These are phyloP conservation scores for Galerina sulciceps DNA, from an alignment of 768 basidiomycete genomes.

Conservation along the genomic window DNA sequence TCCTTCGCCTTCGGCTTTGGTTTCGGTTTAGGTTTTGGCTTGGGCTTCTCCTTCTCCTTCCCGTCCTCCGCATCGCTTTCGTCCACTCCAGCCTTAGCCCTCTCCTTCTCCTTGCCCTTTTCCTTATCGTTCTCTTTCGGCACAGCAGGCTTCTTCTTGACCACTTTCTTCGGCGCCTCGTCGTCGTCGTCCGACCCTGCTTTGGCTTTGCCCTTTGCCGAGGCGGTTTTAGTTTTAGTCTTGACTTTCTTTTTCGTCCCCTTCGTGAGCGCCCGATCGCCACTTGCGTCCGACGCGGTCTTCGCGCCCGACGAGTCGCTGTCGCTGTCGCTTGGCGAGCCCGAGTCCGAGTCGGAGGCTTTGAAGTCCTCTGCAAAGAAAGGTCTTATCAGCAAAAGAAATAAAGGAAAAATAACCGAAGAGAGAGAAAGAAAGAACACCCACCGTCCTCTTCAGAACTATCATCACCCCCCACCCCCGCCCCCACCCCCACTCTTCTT, in stretches of 20 bases:
- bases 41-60: constrained; percentile 44
- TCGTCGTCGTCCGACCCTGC: constrained; percentile 13
- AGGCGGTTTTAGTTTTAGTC: too few species aligned
- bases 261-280: constrained; percentile 67
- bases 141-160: constrained; percentile 15
- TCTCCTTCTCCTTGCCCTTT: constrained; percentile 41
- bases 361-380: constrained; percentile 80
- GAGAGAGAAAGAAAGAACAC: constrained; percentile 1
- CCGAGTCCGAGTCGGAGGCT: constrained; percentile 81
- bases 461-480: constrained; percentile 62
- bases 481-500: constrained; percentile 39
- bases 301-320: constrained; percentile 70
- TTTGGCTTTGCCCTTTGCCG: constrained; percentile 27
- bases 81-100: constrained; percentile 44
- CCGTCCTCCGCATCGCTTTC: constrained; percentile 53
- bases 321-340: constrained; percentile 84
- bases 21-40: constrained; percentile 42
- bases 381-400: not conserved
- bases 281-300: constrained; percentile 85
- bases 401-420: constrained; percentile 8
- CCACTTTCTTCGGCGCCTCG: constrained; percentile 14
- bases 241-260: constrained; percentile 46
- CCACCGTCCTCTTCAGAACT: constrained; percentile 78
- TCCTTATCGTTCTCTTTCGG: constrained; percentile 35
- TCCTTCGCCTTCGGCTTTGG: too few species aligned